A percentile compares a stretch with the other conserved stretches of the same genome.
phyloP scores from a whole-genome alignment of 331 rosid species.

The Rhamnella rubrinervis region DNA sequence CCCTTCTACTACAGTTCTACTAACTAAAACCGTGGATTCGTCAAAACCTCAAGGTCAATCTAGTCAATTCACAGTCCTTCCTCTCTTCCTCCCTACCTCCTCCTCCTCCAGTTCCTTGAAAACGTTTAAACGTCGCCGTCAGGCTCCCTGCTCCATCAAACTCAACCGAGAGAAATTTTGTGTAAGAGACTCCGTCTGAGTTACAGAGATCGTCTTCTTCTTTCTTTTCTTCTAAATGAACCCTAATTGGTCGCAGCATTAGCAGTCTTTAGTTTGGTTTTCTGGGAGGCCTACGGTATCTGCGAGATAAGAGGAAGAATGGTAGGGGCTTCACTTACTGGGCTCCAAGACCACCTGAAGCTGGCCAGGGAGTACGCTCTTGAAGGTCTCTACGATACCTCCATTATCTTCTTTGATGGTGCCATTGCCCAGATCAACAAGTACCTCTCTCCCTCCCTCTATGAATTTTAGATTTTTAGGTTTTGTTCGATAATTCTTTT shows the following conservation, averaged over 20 bases:
- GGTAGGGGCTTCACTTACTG: conserved; percentile 62
- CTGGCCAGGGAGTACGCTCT: conserved; percentile 89
- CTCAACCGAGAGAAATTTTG: conserved; percentile 18
- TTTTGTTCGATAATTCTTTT: background rate
- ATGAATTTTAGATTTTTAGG: background rate
- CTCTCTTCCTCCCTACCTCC: background rate
- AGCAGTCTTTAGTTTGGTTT: background rate
- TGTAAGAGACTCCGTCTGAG: background rate
- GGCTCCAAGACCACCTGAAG: conserved; percentile 89
- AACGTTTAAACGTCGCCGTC: conserved; percentile 46
- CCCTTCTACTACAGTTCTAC: no score
- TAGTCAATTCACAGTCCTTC: conserved; percentile 11
- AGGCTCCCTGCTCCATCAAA: conserved; percentile 21
- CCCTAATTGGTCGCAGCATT: background rate
- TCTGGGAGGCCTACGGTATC: background rate
- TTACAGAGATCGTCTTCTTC: conserved; percentile 13
- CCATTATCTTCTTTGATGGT: conserved; percentile 93
- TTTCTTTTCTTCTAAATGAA: conserved; percentile 9
- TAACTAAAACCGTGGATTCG: no score
- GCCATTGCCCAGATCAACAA: conserved; percentile 96
- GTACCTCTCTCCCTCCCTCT: conserved; percentile 31
- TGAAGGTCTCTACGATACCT: conserved; percentile 93
- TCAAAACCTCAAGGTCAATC: conserved; percentile 8
- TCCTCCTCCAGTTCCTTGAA: background rate
- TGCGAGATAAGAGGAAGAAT: conserved; percentile 24